These are phyloP conservation scores for Nigrospora sphaerica DNA, from an alignment of 2,329 filamentous ascomycete genomes.

Conservation along the genomic window DNA sequence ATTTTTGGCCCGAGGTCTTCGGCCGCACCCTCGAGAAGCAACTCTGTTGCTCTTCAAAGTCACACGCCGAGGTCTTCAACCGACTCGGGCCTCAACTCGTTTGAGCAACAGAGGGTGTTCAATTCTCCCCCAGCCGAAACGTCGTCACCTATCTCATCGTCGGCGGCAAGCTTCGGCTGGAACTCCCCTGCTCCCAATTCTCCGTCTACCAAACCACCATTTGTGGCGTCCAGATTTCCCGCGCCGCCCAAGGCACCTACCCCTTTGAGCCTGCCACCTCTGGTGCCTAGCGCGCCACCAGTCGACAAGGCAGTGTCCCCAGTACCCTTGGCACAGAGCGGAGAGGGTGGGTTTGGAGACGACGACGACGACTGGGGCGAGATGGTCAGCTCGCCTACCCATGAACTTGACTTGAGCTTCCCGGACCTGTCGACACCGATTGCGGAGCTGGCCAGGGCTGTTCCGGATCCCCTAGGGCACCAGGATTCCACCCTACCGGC, in stretches of 20 bases:
- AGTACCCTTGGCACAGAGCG: not conserved
- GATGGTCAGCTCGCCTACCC: slow-evolving; percentile 41
- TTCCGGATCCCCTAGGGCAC: no score
- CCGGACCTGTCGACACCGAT: not conserved
- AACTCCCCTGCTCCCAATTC: slow-evolving; percentile 7
- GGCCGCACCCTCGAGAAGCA: slow-evolving; percentile 6
- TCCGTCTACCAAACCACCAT: not conserved
- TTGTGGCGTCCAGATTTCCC: not conserved
- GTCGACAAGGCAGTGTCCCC: slow-evolving; percentile 1
- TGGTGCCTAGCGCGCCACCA: not conserved
- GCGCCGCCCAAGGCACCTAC: not conserved
- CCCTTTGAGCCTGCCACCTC: slow-evolving; percentile 1
- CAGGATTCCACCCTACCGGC: no score
- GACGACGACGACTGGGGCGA: slow-evolving; percentile 56
- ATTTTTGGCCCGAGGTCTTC: slow-evolving; percentile 30
- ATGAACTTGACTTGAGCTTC: slow-evolving; percentile 5
- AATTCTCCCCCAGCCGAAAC: no score
- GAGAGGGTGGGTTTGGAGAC: slow-evolving; percentile 17
- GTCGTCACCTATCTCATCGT: not conserved
- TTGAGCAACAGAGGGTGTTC: no score
- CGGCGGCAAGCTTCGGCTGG: slow-evolving; percentile 15
- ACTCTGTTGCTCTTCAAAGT: not conserved
- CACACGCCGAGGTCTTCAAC: not conserved
- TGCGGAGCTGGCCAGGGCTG: no score
- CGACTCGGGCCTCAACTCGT: no score